Percentiles rank a stretch among this genome's conserved stretches.
Evolutionary conservation across 2,329 filamentous ascomycete species (phyloP).

Genomic region (Hypocreales sp.): DNA sequence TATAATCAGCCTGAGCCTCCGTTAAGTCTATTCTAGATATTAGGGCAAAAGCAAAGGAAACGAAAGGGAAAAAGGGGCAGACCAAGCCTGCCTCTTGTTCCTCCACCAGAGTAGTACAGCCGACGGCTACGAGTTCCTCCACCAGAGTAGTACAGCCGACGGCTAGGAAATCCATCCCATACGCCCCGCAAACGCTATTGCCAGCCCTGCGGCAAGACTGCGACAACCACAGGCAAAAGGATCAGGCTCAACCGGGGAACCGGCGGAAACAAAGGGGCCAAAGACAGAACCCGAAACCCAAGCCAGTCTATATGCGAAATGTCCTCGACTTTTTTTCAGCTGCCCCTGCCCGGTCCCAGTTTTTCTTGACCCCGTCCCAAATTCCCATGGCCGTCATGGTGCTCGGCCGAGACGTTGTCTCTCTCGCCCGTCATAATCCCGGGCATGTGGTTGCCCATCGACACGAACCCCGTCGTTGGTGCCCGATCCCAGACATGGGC

Average conservation of each 20-base stretch:
- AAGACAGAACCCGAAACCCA: constrained; percentile 3
- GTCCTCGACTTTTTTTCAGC: constrained; percentile 3
- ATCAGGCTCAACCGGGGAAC: no score
- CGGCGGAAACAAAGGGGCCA: no score
- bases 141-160: no score
- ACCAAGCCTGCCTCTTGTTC: no score
- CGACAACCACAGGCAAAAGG: no score
- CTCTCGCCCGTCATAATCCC: neutral
- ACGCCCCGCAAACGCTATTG: no score
- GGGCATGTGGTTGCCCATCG: constrained; percentile 2
- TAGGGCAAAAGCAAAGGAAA: neutral
- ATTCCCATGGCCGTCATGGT: constrained; percentile 4
- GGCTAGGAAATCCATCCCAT: no score
- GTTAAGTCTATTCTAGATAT: constrained; percentile 4
- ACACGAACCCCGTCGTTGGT: constrained; percentile 1
- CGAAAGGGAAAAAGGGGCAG: neutral
- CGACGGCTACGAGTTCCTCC: no score
- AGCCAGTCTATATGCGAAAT: constrained; percentile 5
- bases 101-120: no score
- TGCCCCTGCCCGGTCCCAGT: constrained; percentile 2
- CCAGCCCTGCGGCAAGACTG: no score
- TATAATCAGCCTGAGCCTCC: constrained; percentile 2
- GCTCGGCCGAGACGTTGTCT: constrained; percentile 2
- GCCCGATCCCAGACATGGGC: constrained; percentile 17
- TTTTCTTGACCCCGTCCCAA: constrained; percentile 6